Evolutionary conservation across 768 basidiomycete species (phyloP).

Genomic region (Leucocoprinus sp.): DNA sequence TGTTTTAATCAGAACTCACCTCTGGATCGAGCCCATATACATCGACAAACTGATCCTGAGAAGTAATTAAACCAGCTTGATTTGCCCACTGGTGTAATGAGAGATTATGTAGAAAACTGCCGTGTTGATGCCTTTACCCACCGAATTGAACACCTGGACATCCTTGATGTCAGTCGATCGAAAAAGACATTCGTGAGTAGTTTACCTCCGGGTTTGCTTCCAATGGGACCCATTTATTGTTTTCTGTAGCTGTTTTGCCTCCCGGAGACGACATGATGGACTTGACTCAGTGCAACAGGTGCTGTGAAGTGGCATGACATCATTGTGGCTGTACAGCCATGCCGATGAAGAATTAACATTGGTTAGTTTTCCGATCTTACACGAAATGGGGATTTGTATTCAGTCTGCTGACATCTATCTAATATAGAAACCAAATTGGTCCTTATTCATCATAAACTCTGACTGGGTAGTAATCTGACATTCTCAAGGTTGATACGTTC

Average conservation of each 20-base stretch:
- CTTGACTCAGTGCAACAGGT: too few species aligned
- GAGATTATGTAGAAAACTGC: not conserved
- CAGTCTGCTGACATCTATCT: too few species aligned
- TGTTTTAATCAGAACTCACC: conserved; percentile 25
- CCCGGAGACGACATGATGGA: not conserved
- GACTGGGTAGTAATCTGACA: too few species aligned
- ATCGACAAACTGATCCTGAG: conserved; percentile 51
- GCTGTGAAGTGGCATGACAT: too few species aligned
- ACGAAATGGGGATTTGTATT: too few species aligned
- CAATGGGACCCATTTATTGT: conserved; percentile 64
- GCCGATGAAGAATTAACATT: not conserved
- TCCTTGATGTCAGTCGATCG: not conserved
- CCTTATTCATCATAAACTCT: too few species aligned
- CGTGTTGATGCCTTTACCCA: conserved; percentile 17
- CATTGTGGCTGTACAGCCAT: too few species aligned
- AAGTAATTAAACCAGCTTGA: conserved; percentile 52
- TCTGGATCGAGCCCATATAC: conserved; percentile 67
- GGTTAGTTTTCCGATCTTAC: too few species aligned
- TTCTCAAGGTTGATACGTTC: too few species aligned
- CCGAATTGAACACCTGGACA: conserved; percentile 39
- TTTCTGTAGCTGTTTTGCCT: not conserved
- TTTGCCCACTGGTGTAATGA: conserved; percentile 47
- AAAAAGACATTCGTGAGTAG: not conserved
- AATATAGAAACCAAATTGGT: too few species aligned
- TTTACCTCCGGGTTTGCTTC: conserved; percentile 59